Percentiles rank a stretch among this genome's conserved stretches.
Evolutionary conservation across 805 yeast genomes (phyloP).

Genomic region (Naumovozyma baii): DNA sequence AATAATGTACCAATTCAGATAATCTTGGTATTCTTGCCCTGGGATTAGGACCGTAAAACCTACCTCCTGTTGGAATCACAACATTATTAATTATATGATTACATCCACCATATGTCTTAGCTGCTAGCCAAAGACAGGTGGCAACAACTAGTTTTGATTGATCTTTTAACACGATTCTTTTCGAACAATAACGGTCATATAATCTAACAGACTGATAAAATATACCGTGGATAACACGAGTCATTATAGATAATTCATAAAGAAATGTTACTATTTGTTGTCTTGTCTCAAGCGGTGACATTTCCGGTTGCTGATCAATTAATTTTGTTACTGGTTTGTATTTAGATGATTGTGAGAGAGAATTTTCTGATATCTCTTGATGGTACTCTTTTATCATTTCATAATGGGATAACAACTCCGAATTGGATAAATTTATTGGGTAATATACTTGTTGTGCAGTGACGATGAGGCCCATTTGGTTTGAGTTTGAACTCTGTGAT

Average conservation of each 20-base stretch:
- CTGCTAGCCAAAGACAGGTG: constrained; percentile 86
- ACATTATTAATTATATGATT: constrained; percentile 51
- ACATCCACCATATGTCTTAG: constrained; percentile 73
- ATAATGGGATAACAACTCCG: constrained; percentile 42
- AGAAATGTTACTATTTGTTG: constrained; percentile 70
- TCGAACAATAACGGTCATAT: constrained; percentile 86
- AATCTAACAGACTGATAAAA: constrained; percentile 60
- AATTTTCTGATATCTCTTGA: constrained; percentile 38
- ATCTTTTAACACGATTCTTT: constrained; percentile 70
- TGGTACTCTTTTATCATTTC: constrained; percentile 41
- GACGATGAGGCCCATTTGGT: constrained; percentile 31
- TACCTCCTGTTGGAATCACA: constrained; percentile 45
- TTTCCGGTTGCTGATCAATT: constrained; percentile 82
- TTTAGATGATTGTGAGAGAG: constrained; percentile 29
- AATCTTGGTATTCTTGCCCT: constrained; percentile 68
- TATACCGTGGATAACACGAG: constrained; percentile 59
- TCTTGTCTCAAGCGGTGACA: constrained; percentile 58
- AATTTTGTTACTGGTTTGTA: constrained; percentile 49
- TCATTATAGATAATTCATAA: constrained; percentile 56
- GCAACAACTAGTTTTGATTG: constrained; percentile 88
- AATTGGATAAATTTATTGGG: constrained; percentile 39
- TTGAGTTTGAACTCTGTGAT: no score
- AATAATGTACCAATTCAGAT: constrained; percentile 58
- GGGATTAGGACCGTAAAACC: constrained; percentile 60
- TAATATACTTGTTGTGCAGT: constrained; percentile 41